Evolutionary conservation across 176 grass and related monocot genomes (phyloP).

Genomic region (maize (Zea mays)): Zm-B73-REFERENCE-NAM-5.0 NC_050103.1:126680001-126680500

Average conservation of each 20-base stretch:
- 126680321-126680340: slow-evolving; percentile 69
- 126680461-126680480: slow-evolving; percentile 6
- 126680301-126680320: slow-evolving; percentile 53
- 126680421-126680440: too few relatives aligned
- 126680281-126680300: slow-evolving; percentile 57
- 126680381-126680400: slow-evolving; percentile 1
- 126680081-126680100: not conserved
- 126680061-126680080: not conserved
- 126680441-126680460: slow-evolving; percentile 17
- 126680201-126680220: slow-evolving; percentile 61
- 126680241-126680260: slow-evolving; percentile 65
- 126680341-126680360: slow-evolving; percentile 49
- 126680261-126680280: slow-evolving; percentile 47
- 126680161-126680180: slow-evolving; percentile 29
- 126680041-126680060: not conserved
- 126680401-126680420: too few relatives aligned
- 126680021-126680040: slow-evolving; percentile 12
- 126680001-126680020: slow-evolving; percentile 11
- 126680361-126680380: slow-evolving; percentile 34
- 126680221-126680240: slow-evolving; percentile 50
- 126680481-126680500: slow-evolving; percentile 48
- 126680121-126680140: too few relatives aligned
- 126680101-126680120: too few relatives aligned
- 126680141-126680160: not conserved
- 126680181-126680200: slow-evolving; percentile 76